Evolutionary conservation across 2,329 filamentous ascomycete species (phyloP), one percentile per base, ranked within the genome.

Genomic region (Beauveria sp.): DNA sequence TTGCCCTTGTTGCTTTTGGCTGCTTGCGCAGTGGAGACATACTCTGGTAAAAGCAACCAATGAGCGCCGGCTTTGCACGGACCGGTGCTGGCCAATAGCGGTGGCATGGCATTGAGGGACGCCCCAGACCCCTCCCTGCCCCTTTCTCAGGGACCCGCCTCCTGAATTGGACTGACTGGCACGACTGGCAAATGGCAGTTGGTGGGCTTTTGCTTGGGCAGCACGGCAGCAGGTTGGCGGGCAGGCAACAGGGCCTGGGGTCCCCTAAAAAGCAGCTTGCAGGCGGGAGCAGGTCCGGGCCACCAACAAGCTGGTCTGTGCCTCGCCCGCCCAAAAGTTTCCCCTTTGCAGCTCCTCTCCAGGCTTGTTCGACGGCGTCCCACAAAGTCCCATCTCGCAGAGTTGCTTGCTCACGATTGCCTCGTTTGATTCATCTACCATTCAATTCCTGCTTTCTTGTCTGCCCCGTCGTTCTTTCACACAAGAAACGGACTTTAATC

Each of bases 321-420:
- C 61, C 61, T 57, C 51, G 38, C 53, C 50, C 55, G 26, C 28
- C 56, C 31, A 59, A 62, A 62, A 60, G 56, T 54, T 63, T 53
- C 61, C 61, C 61, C 43, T 63, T 54, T 45, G 50, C 50, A 63
- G 61, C 56, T 52, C 48, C 61, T 61, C 60, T 61, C 60, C 53
- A 62, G 60, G 52, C 55, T 57, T 26, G 54, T 10, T 42, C 54
- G 55, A 62, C 61, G 49, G 61, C 50, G 54, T 62, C 61, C 61
- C 61, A 62, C 61, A 62, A 53, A 62, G 54, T 54, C 55, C 55
- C 57, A 46, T 60, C 57, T 60, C 49, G 57, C 56, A 60, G 57
- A 60, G 34, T 60, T 60, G 48, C 48, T 60, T 60, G 48, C 48
- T 60, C 57, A 60, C 57, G 49, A 60, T 49, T 52, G 48, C 57